Base-by-base conservation (phyloP, 805 yeast genomes). In the Ogataea corticis region DNA sequence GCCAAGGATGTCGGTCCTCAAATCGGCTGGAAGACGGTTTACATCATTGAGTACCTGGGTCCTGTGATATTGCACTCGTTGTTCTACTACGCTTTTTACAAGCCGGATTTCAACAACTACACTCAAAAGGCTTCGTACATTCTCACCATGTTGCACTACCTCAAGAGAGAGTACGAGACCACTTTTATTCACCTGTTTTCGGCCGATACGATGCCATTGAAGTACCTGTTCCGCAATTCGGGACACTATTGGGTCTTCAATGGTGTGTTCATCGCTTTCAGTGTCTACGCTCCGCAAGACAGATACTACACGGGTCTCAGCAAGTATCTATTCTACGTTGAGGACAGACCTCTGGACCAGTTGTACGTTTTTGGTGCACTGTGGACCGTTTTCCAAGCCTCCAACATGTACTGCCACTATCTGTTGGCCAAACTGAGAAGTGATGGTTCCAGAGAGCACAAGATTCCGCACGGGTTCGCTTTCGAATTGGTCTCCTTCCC, bases 1-100 rank as follows among this genome's bases (percentile, higher is more conserved):
- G 86, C 86, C 44, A 91, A 92, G 65, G 99, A 92, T 61, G 72
- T 92, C 50, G 99, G 99, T 16, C 90, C 91, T 0, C 99, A 94
- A 68, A 80, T 94, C 47, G 82, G 83, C 4, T 94, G 97, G 97
- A 79, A 86, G 68, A 77, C 89, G 3, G 98, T 92, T n/a, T 94
- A 83, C 61, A 56, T 88, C 42, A 70, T 88, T 52, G 99, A 94
- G 69, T 94, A 94, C 63, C 56, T 87, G 14, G 98, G 98, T 2
- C 99, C 99, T 9, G 70, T 94, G 45, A 37, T 91, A 33, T 75
- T 92, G 58, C 97, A 91, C 65, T 77, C 88, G 1, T 45, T 88
- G 14, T 70, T 86, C 44, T 92, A 80, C 63, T 73, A 65, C 44
- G 62, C 68, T 38, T 59, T 57, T 38, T 75, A 69, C 43, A 55